Evolutionary conservation across 2,329 filamentous ascomycete species (phyloP), one percentile per base, ranked within the genome.

Genomic region (Meredithiella fracta): DNA sequence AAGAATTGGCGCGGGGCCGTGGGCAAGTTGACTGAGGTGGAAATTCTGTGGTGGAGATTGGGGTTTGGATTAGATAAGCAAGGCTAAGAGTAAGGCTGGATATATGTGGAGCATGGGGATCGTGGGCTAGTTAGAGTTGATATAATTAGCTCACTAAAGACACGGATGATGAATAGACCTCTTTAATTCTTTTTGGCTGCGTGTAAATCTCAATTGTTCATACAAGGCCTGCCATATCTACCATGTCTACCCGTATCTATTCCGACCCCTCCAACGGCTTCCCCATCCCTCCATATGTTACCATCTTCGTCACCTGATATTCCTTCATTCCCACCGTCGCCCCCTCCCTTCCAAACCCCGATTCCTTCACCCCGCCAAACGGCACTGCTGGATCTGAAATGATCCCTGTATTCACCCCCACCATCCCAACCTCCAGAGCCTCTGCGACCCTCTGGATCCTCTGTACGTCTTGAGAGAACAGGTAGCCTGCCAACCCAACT

Each of bases 401-500:
- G 53, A 83, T 63, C 26, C 86, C 86, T 0, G 85, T 89, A 68
- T 91, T 91, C 59, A 90, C 80, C 56, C 86, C 87, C 1, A 94
- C 79, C 88, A 94, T 94, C 54, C 87, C 88, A 1, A 91, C 85
- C 66, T 94, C 85, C 40, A 94, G 70, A 15, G 75, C 74, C 69
- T 86, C 82, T 0, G 81, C 78, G 0, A 86, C 76, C 51, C 82
- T 73, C 62, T 73, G 70, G 26, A 79, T 74, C 5, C 82, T 70
- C 63, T 76, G 72, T 11, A 85, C 59, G 63, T 85, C 77, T 52
- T 71, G 69, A 4, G 79, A 89, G 74, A 87, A 97, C 73, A 98
- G 95, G 72, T 97, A 97, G 0, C 87, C 91, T 0, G 91, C 92
- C 37, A 98, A 75, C 1, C 92, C 92, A 38, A 97, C 90, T 54